Evolutionary conservation across 2,329 filamentous ascomycete genomes (phyloP).

Genomic region (Neodidymelliopsis sp.): DNA sequence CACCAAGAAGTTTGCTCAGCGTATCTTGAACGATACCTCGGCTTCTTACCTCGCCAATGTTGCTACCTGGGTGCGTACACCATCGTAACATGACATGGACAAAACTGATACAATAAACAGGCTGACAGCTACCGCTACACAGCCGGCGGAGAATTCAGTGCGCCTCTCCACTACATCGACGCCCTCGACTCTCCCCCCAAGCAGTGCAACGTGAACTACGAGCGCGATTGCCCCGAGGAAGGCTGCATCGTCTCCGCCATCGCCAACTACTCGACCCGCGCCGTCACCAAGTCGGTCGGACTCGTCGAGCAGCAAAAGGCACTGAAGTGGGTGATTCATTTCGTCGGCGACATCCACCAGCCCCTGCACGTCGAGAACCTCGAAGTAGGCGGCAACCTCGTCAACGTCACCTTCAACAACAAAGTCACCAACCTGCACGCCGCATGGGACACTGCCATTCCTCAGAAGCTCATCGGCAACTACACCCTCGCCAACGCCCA

Average conservation of each 20-base stretch:
- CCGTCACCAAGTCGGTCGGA: conserved; percentile 40
- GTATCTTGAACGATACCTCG: conserved; percentile 54
- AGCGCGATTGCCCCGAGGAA: conserved; percentile 59
- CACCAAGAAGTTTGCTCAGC: conserved; percentile 55
- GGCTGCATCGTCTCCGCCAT: conserved; percentile 63
- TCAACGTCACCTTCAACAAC: conserved; percentile 54
- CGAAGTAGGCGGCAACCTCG: conserved; percentile 54
- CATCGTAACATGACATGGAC: background rate
- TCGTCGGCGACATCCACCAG: conserved; percentile 77
- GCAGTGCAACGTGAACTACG: conserved; percentile 58
- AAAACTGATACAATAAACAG: background rate
- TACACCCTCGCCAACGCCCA: conserved; percentile 49
- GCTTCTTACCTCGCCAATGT: conserved; percentile 59
- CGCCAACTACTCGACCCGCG: conserved; percentile 56
- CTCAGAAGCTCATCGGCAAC: conserved; percentile 52
- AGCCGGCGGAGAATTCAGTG: conserved; percentile 56
- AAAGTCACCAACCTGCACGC: conserved; percentile 53
- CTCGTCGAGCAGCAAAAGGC: conserved; percentile 52
- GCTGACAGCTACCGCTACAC: conserved; percentile 61
- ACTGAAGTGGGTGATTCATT: conserved; percentile 60
- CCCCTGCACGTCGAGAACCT: conserved; percentile 67
- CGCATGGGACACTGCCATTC: conserved; percentile 56
- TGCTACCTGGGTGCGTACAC: conserved; percentile 56
- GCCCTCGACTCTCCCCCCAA: conserved; percentile 57
- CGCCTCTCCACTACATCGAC: conserved; percentile 61